Evolutionary conservation across 2,329 filamentous ascomycete species (phyloP).

Genomic region (Coleophoma eucalyptorum): DNA sequence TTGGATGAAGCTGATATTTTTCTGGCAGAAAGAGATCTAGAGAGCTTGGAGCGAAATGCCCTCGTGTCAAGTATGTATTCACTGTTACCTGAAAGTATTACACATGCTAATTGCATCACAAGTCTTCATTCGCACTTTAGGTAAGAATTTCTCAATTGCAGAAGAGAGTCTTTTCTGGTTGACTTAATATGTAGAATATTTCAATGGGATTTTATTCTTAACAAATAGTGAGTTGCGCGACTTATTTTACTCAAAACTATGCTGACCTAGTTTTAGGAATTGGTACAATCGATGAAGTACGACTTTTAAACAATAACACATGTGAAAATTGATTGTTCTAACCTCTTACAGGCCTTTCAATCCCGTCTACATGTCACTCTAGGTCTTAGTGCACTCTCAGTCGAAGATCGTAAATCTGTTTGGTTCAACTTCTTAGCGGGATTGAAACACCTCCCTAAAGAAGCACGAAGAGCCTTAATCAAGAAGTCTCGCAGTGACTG

Average conservation of each 20-base stretch:
- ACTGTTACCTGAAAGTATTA: too few relatives aligned
- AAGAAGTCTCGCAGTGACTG: background rate
- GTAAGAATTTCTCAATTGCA: too few relatives aligned
- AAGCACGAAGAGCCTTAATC: background rate
- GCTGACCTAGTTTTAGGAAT: background rate
- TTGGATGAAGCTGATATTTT: slow-evolving; percentile 70
- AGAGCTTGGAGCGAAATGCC: slow-evolving; percentile 33
- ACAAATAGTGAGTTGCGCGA: slow-evolving; percentile 14
- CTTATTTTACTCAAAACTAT: background rate
- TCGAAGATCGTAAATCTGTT: background rate
- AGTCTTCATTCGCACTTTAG: slow-evolving; percentile 27
- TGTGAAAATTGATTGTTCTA: background rate
- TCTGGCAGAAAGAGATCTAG: slow-evolving; percentile 16
- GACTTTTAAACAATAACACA: background rate
- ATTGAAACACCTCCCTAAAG: background rate
- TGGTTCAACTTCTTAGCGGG: background rate
- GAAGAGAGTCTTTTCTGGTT: too few relatives aligned
- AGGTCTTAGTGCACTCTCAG: background rate
- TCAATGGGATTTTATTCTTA: slow-evolving; percentile 30
- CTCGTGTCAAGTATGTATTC: slow-evolving; percentile 20
- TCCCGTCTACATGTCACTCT: background rate
- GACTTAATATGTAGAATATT: slow-evolving; percentile 27
- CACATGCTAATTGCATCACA: slow-evolving; percentile 11
- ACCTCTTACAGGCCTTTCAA: background rate
- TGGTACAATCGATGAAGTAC: background rate